These are phyloP conservation scores for Coemansia sp. DNA, from an alignment of 192 early-diverging fungal species.

Conservation along the genomic window DNA sequence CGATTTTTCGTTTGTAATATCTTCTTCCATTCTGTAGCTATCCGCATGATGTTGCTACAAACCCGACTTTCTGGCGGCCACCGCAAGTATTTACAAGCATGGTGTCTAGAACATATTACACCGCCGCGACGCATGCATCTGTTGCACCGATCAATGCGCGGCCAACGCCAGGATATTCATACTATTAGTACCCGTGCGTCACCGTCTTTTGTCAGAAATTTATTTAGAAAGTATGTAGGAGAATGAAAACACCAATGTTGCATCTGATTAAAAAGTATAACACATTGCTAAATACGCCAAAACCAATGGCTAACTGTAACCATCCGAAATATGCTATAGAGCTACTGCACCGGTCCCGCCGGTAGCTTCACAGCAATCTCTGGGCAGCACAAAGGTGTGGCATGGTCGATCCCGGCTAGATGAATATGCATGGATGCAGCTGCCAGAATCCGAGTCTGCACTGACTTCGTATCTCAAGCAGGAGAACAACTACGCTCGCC, in stretches of 20 bases:
- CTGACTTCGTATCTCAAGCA: constrained; percentile 26
- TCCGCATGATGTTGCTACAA: too few relatives aligned
- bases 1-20: too few relatives aligned
- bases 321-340: background rate
- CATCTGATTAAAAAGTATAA: background rate
- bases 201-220: background rate
- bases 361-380: background rate
- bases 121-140: too few relatives aligned
- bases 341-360: background rate
- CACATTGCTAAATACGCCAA: too few relatives aligned
- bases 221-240: background rate
- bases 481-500: constrained; percentile 33
- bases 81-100: too few relatives aligned
- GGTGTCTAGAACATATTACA: too few relatives aligned
- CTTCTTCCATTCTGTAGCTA: too few relatives aligned
- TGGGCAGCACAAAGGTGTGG: constrained; percentile 11
- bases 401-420: constrained; percentile 31
- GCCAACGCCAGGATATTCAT: background rate
- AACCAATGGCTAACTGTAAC: too few relatives aligned
- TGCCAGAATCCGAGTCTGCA: constrained; percentile 8
- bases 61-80: too few relatives aligned
- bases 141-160: background rate
- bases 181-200: background rate
- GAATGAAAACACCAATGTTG: background rate
- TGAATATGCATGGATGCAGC: constrained; percentile 50